Evolutionary conservation across 208 protist genomes (phyloP), one percentile per base, ranked within the genome.

Genomic region (Wallacemonas rigidus): DNA sequence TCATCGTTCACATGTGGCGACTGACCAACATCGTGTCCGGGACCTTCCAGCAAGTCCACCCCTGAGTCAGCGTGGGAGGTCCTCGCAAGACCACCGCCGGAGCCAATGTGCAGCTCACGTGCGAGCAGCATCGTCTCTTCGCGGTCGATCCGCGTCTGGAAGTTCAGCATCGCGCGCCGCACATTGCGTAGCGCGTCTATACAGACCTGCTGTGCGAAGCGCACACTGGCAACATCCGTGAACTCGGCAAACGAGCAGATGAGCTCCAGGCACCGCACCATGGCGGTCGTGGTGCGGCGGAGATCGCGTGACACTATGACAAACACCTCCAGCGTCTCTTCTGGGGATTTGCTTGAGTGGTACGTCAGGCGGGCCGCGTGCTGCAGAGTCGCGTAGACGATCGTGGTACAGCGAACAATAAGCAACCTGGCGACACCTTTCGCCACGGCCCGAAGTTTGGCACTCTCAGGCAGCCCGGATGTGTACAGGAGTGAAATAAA

Each of bases 391-490:
- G 82, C 81, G 35, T 77, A 76, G 51, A 93, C 80, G 39, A 84
- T 88, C 26, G 88, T 92, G 72, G 80, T 82, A 78, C 88, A 95
- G 44, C 91, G 88, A 41, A 93, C 88, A 58, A 83, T 85, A n/a
- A 85, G 62, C 11, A 95, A 75, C 12, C 81, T 81, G 11, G 76
- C 82, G 41, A 90, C 75, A 36, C 78, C 88, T 44, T 85, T 87
- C 7, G 76, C 91, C n/a, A 89, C 73, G 17, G 69, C 70, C 45
- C 87, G 91, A 71, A 93, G 78, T 62, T 83, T 86, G 36, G 65
- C 45, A 40, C 78, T 81, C 76, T 95, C 88, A 5, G 87, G 84
- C 53, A 86, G n/a, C 45, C 83, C 83, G 63, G 67, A 68, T 58
- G 77, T 56, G 58, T 91, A 91, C 38, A 95, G 73, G 11, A 85